Base-by-base conservation (phyloP, 352 stramenopile genomes). In the Thalassiosira mediterranea region DNA sequence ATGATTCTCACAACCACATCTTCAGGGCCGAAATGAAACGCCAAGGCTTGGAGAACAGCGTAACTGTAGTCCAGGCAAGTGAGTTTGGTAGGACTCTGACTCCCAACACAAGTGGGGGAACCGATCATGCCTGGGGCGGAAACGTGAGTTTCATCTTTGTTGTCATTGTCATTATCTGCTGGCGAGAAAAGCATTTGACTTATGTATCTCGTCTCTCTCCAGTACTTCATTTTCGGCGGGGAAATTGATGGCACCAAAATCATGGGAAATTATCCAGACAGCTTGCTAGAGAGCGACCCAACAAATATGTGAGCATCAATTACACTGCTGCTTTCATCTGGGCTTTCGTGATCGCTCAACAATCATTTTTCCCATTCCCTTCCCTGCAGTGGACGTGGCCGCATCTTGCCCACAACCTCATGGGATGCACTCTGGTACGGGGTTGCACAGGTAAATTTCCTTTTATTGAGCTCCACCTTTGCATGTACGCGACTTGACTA, bases 81-180 rank as follows among this genome's bases (percentile, higher is more conserved):
- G 88, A 94, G 28, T 94, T 94, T 66, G 86, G 63, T 31, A 32
- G 86, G 17, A 92, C 84, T 13, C 49, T 94, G 1, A 90, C 81
- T 7, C 28, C 69, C 1, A 90, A 90, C 62, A 67, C 17, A 59
- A 83, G 84, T 38, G 17, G 34, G 31, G 88, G 87, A 4, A 83
- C 74, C 21, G 87, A 93, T 66, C 85, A 93, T 72, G 87, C 15
- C 7, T 70, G 44, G 44, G 47, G 34, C 37, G 58, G 60, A 38
- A 69, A 53, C 34, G n/a, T 58, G 5, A 31, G 26, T 32, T 2
- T 29, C 46, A 2, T 58, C 48, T 4, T 58, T 15, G 40, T 34
- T 31, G n/a, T 37, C 15, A 4, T 34, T 13, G 23, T 29, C 31
- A 4, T 58, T 21, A 13, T n/a, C 19, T 31, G 21, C 32, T 2